Conservation (phyloP, 768 basidiomycete genomes). For the Guyanaporus albipodus region DNA sequence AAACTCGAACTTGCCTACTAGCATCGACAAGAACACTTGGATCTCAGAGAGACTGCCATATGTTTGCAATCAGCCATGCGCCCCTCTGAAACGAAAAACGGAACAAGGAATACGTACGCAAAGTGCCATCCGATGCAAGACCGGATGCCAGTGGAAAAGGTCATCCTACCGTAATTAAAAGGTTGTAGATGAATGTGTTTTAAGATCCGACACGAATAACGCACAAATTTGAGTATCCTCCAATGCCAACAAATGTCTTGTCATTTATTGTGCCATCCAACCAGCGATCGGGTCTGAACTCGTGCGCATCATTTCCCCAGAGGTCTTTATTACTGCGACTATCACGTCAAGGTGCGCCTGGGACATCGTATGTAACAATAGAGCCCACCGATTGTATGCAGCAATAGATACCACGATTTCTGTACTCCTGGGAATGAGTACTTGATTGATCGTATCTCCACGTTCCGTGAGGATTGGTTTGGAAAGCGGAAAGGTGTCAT, state of each 20-base stretch:
- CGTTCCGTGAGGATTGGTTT: constrained; percentile 44
- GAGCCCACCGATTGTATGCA: constrained; percentile 49
- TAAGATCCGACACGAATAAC: neutral
- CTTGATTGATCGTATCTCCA: constrained; percentile 40
- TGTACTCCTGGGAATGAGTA: constrained; percentile 49
- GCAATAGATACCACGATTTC: constrained; percentile 47
- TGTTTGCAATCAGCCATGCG: neutral
- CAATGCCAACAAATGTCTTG: constrained; percentile 5
- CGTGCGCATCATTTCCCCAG: constrained; percentile 24
- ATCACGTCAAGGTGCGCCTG: neutral
- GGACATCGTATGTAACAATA: neutral
- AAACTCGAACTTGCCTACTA: constrained; percentile 53
- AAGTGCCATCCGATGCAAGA: constrained; percentile 26
- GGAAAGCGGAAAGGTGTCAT: constrained; percentile 57
- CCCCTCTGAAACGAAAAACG: neutral
- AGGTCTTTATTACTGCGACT: constrained; percentile 12
- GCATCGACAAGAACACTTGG: constrained; percentile 53
- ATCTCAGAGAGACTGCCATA: constrained; percentile 43
- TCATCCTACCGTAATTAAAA: constrained; percentile 5
- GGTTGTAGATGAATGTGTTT: neutral
- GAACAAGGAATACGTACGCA: constrained; percentile 22
- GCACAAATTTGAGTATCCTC: constrained; percentile 13
- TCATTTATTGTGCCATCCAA: neutral
- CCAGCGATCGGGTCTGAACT: constrained; percentile 12
- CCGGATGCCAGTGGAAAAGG: constrained; percentile 12